phyloP scores from a whole-genome alignment of 805 yeast genomes.

The Candida silvatica region DNA sequence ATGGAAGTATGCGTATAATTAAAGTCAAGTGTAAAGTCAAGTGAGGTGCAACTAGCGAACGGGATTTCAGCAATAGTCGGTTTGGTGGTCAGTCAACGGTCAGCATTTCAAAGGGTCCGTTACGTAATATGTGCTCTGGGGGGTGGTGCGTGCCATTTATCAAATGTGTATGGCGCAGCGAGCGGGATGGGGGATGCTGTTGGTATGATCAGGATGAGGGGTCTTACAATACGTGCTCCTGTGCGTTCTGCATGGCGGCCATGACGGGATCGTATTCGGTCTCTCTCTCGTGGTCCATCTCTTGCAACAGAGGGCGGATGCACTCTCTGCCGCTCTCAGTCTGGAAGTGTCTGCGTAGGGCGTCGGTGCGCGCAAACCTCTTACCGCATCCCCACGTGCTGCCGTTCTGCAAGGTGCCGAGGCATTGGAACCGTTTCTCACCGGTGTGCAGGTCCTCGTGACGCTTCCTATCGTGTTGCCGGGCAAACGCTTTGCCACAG shows the following conservation, averaged over 20 bases:
- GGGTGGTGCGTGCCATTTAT: too few species aligned
- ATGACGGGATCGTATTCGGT: slow-evolving; percentile 2
- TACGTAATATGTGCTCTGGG: too few species aligned
- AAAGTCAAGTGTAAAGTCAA: too few species aligned
- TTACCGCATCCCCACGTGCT: slow-evolving; percentile 74
- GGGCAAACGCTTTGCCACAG: slow-evolving; percentile 77
- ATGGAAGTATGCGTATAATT: too few species aligned
- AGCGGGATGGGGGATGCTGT: too few species aligned
- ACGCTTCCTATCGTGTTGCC: slow-evolving; percentile 70
- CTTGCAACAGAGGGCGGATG: slow-evolving; percentile 53
- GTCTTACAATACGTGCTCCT: not conserved
- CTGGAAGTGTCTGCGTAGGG: slow-evolving; percentile 68
- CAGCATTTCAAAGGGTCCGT: too few species aligned
- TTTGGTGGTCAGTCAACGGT: too few species aligned
- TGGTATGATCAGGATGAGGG: too few species aligned
- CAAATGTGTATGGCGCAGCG: too few species aligned
- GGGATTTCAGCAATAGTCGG: too few species aligned
- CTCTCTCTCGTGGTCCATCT: slow-evolving; percentile 2
- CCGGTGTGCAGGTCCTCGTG: slow-evolving; percentile 75
- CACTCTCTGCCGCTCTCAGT: slow-evolving; percentile 74
- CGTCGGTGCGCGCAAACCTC: slow-evolving; percentile 74
- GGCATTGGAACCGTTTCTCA: slow-evolving; percentile 65
- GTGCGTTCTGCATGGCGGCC: slow-evolving; percentile 4
- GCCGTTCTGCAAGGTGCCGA: slow-evolving; percentile 48
- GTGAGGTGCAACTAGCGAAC: too few species aligned